These are phyloP conservation scores for Rhododendron mucronatum DNA, from an alignment of 148 eudicot species.

Conservation along the genomic window DNA sequence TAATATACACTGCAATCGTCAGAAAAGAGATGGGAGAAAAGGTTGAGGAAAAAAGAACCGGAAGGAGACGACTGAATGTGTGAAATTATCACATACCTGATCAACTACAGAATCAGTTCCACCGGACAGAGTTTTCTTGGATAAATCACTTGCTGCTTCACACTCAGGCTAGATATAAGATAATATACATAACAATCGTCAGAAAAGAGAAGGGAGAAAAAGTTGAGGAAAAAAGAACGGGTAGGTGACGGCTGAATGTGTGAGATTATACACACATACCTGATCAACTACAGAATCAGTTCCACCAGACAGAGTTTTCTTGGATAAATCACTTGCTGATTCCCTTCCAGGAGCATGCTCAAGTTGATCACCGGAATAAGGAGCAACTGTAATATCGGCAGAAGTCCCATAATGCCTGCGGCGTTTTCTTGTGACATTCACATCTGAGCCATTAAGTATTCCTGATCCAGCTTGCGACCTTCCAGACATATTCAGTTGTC, in stretches of 20 bases:
- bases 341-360: conserved; percentile 12
- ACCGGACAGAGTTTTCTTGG: conserved; percentile 4
- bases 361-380: conserved; percentile 13
- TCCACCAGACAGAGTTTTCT: neutral
- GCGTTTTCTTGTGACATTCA: conserved; percentile 47
- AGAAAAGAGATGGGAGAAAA: neutral
- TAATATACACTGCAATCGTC: conserved; percentile 9
- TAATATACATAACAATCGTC: conserved; percentile 10
- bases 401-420: conserved; percentile 25
- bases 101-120: conserved; percentile 1
- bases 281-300: conserved; percentile 6
- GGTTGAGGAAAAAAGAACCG: neutral
- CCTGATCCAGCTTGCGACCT: conserved; percentile 30
- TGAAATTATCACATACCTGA: conserved; percentile 21
- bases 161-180: conserved; percentile 49
- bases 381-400: conserved; percentile 20
- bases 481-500: conserved; percentile 18
- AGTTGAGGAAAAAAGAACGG: neutral
- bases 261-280: conserved; percentile 18
- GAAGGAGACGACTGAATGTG: neutral
- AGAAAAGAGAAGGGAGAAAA: neutral
- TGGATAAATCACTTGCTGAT: conserved; percentile 18
- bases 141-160: conserved; percentile 17
- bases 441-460: conserved; percentile 11
- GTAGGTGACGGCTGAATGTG: neutral